Conservation (phyloP, 805 yeast species). For the Myxozyma lipomycoides region DNA sequence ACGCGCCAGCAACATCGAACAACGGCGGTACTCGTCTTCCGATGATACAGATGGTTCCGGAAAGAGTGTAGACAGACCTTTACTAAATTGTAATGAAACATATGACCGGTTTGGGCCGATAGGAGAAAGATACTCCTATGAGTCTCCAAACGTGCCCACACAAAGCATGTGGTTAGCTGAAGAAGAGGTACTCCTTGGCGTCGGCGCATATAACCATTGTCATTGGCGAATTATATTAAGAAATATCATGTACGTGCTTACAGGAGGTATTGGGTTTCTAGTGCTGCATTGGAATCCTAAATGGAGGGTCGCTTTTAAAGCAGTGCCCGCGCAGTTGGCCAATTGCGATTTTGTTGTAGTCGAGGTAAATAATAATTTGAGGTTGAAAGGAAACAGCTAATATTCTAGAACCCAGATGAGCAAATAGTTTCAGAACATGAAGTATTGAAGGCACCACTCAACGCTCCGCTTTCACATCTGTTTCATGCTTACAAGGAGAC, state of each 20-base stretch:
- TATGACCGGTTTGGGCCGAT: constrained; percentile 3
- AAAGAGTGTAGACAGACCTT: constrained; percentile 4
- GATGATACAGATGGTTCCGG: constrained; percentile 2
- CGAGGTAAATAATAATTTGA: constrained; percentile 42
- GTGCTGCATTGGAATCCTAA: constrained; percentile 83
- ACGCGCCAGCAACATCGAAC: neutral
- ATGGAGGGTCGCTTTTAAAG: constrained; percentile 63
- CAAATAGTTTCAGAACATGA: constrained; percentile 62
- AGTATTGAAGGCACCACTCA: constrained; percentile 59
- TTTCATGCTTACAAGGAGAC: constrained; percentile 39
- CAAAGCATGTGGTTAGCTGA: constrained; percentile 93
- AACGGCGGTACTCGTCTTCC: constrained; percentile 4
- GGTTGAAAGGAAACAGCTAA: neutral
- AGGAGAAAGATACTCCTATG: too few relatives aligned
- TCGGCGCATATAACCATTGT: constrained; percentile 78
- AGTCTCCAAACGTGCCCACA: too few relatives aligned
- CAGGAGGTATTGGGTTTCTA: constrained; percentile 72
- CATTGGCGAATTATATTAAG: constrained; percentile 47
- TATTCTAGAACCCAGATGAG: constrained; percentile 68
- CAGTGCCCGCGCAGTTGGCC: constrained; percentile 64
- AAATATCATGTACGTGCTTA: constrained; percentile 49
- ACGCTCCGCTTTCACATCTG: constrained; percentile 67
- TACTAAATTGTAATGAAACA: constrained; percentile 3
- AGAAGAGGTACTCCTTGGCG: constrained; percentile 90
- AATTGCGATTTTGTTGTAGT: constrained; percentile 88